A percentile compares a stretch with the other conserved stretches of the same genome.
Conservation (phyloP, 1,284 basidiomycete species). For the Trichosporon coremiiforme region DNA sequence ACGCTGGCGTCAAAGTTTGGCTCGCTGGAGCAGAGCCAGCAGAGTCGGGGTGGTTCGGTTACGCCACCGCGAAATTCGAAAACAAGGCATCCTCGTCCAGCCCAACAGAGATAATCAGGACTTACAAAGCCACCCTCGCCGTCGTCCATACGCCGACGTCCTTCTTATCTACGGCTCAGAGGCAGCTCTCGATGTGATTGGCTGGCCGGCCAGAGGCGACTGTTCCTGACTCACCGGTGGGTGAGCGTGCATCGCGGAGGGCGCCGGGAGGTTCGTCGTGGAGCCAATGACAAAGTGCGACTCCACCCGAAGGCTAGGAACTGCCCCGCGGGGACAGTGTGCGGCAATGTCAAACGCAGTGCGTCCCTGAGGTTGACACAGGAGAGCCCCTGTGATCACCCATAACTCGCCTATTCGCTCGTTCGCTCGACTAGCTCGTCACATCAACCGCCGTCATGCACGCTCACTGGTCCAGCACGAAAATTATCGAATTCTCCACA, state of each 20-base stretch:
- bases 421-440: constrained; percentile 13
- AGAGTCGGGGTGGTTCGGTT: background rate
- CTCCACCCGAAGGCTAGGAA: background rate
- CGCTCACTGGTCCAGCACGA: background rate
- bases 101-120: constrained; percentile 4
- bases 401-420: constrained; percentile 11
- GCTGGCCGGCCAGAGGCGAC: background rate
- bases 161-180: background rate
- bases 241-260: background rate
- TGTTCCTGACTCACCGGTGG: background rate
- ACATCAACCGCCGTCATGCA: background rate
- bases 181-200: background rate
- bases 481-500: background rate
- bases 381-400: background rate
- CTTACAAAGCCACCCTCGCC: background rate
- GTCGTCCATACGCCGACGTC: constrained; percentile 3
- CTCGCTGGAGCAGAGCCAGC: background rate
- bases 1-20: background rate
- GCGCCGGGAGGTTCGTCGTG: background rate
- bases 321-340: constrained; percentile 12
- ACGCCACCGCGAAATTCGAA: constrained; percentile 13
- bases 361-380: background rate
- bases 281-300: constrained; percentile 7
- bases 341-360: background rate
- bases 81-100: background rate